Conservation (phyloP, 2,329 filamentous ascomycete genomes). For the Aureobasidium melanogenum region DNA sequence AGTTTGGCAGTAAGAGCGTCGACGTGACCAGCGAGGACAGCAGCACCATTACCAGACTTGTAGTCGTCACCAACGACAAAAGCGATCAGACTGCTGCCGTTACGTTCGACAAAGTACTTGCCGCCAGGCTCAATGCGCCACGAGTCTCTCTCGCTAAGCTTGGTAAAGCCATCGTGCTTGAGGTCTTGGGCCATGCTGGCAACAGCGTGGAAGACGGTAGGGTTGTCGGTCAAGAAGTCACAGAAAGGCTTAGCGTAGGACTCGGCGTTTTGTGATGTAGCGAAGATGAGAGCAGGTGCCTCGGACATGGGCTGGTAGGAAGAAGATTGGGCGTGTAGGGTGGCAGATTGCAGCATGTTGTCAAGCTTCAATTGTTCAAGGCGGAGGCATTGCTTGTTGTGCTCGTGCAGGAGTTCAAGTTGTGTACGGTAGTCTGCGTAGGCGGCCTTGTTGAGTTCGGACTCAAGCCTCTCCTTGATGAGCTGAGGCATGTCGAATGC, state of each 20-base stretch:
- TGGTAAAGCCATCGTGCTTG: constrained; percentile 61
- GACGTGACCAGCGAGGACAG: constrained; percentile 84
- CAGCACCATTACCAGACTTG: constrained; percentile 74
- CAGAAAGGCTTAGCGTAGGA: constrained; percentile 74
- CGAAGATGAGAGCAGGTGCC: background rate
- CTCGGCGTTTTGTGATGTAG: constrained; percentile 9
- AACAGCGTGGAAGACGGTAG: constrained; percentile 88
- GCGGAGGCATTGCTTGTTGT: constrained; percentile 12
- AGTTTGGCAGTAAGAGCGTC: constrained; percentile 84
- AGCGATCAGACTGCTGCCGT: constrained; percentile 75
- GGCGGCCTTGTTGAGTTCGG: background rate
- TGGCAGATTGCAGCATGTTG: constrained; percentile 10
- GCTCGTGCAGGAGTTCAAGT: constrained; percentile 6
- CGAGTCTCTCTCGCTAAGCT: constrained; percentile 68
- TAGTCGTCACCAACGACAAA: constrained; percentile 78
- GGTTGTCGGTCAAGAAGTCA: constrained; percentile 79
- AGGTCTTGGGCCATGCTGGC: constrained; percentile 68
- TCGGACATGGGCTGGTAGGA: background rate
- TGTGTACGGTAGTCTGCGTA: constrained; percentile 24
- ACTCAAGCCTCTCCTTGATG: constrained; percentile 4
- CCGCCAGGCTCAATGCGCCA: constrained; percentile 78
- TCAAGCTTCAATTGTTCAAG: constrained; percentile 11
- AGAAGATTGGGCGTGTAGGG: constrained; percentile 2
- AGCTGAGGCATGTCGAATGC: background rate
- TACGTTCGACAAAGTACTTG: constrained; percentile 82